Base-by-base conservation (phyloP, 495 filamentous ascomycete genomes). In the Apodospora peruviana region DNA sequence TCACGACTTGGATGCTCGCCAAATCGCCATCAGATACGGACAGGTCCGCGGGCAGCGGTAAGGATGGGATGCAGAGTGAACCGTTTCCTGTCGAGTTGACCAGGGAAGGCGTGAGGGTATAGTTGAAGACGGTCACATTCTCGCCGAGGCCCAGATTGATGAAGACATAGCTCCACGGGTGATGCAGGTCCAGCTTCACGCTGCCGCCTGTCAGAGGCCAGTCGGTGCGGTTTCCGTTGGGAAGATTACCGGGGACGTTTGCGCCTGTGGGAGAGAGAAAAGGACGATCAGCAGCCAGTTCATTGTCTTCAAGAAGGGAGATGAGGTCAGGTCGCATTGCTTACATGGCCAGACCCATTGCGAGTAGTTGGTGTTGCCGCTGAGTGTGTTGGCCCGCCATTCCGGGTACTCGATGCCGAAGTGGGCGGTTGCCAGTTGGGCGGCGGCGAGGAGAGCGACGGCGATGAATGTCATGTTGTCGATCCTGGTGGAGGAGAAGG, bases 21-120 rank as follows among this genome's bases (percentile, higher is more conserved):
- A 69, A 59, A 21, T 50, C 53, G 14, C 83, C 83, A 20, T 85
- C 81, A 12, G 56, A 40, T 34, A 66, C 50, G 20, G 46, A 57
- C 21, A 79, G 45, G 23, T 64, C 57, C 32, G 58, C 60, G 43
- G 73, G 77, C 4, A 82, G 45, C 12, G 54, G 34, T 12, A 84
- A 50, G 40, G 74, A 55, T 18, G 67, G 68, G 27, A 86, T 58
- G 51, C 83, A 86, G 47, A 84, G 73, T 7, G 68, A 77, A 29
- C 83, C 83, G 14, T 72, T 77, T 40, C 80, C 81, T 1, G 82
- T 83, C 49, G 72, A 71, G 65, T 85, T 86, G 56, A 77, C 67
- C 48, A 76, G 58, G 16, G 60, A 46, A 9, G 61, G 53, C 16
- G 76, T 74, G 19, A 85, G 71, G 19, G 74, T 70, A 59, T 81